Evolutionary conservation across 1,284 basidiomycete genomes (phyloP), one percentile per base, ranked within the genome.

Genomic region (Ustilago xerochloae): DNA sequence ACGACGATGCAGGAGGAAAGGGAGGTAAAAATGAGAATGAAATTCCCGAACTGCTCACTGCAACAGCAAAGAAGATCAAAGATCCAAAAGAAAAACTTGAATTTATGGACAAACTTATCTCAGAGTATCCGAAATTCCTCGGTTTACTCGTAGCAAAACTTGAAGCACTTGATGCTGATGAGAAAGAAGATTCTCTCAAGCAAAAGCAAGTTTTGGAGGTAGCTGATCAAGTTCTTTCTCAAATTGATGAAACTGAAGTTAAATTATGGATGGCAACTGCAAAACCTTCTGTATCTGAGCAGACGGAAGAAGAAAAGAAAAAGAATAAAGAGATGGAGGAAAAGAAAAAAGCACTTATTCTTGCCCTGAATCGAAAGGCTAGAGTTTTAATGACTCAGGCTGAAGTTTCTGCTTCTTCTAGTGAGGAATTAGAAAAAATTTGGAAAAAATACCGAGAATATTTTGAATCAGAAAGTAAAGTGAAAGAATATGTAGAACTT

Each of bases 31-130:
- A 80, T 46, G 68, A 72, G 41, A 63, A 77, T 38, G 76, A 76
- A 41, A 64, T 82, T 49, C 63, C 81, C 20, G 82, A 81, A 48
- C 64, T 85, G n/a, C 75, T 84, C 28, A 74, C 81, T 5, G 81
- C 64, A 0, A 65, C 84, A 9, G 79, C 72, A 12, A 71, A 77
- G 52, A 84, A 85, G 77, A 79, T 85, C 69, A 76, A 71, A 53
- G 76, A 79, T 50, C 63, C 69, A 54, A 75, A 55, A 56, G 83
- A 81, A 57, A 81, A 74, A 64, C 52, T 74, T 28, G 55, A 51
- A n/a, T 84, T 84, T 53, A 49, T 84, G 29, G 81, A 77, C 50
- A 70, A 58, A 28, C 71, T 85, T 22, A 67, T 83, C 55, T 39
- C 54, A 16, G 78, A 84, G 30, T 74, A 84, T 36, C 81, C 83